phyloP scores from a whole-genome alignment of 331 rosid genomes.

The Spiraea crenata region DNA sequence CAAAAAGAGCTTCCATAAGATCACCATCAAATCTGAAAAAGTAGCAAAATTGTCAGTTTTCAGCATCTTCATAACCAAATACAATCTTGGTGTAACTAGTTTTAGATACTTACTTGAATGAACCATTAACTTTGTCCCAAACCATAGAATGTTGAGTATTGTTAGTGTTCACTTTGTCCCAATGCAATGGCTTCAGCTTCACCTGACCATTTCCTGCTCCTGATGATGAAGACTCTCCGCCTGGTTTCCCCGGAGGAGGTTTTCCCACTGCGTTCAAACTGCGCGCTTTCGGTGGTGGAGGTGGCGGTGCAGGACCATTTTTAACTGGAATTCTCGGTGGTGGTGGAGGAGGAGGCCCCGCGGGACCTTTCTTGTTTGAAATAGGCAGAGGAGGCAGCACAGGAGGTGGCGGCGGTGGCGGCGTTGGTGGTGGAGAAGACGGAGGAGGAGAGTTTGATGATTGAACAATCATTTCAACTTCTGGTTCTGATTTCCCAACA shows the following conservation, averaged over 20 bases:
- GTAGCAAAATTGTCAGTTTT: not conserved
- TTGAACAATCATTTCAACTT: constrained; percentile 1
- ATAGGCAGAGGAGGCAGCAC: constrained; percentile 32
- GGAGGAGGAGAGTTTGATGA: constrained; percentile 30
- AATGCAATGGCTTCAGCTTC: constrained; percentile 78
- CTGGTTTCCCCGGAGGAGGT: constrained; percentile 15
- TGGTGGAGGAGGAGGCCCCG: constrained; percentile 18
- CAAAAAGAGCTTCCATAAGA: constrained; percentile 92
- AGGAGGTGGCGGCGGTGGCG: constrained; percentile 34
- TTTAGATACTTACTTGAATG: constrained; percentile 59
- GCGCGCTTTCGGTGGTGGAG: constrained; percentile 32
- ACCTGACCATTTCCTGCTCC: constrained; percentile 44
- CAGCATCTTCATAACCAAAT: not conserved
- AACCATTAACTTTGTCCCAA: constrained; percentile 84
- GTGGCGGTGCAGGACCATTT: constrained; percentile 23
- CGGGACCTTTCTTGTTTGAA: constrained; percentile 19
- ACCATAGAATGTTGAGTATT: constrained; percentile 87
- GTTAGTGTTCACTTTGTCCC: constrained; percentile 82
- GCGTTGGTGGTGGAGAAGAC: constrained; percentile 34
- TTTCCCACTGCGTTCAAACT: constrained; percentile 24
- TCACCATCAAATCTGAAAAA: constrained; percentile 74
- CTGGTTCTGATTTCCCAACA: constrained; percentile 24
- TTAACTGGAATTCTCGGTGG: constrained; percentile 27
- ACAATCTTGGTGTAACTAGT: not conserved
- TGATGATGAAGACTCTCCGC: constrained; percentile 34